Percentiles rank a stretch among this genome's conserved stretches.
phyloP scores from a whole-genome alignment of 345 rosid species.

The Eucalyptus pauciflora region DNA sequence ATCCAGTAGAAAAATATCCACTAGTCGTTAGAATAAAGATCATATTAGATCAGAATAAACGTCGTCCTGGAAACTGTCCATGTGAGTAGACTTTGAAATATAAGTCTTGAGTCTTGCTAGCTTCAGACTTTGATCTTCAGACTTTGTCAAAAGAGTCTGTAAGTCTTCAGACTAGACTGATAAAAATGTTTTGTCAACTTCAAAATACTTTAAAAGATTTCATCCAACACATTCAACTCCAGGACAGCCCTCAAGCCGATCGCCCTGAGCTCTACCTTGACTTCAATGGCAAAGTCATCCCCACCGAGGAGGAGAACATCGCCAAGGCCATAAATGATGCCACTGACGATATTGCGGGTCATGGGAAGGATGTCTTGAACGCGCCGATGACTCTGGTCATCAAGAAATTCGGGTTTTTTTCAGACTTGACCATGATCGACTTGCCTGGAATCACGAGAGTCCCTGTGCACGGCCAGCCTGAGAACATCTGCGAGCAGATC shows the following conservation, averaged over 20 bases:
- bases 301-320: conserved; percentile 8
- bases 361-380: conserved; percentile 29
- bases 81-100: no score
- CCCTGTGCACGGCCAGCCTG: conserved; percentile 37
- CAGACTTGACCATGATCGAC: conserved; percentile 44
- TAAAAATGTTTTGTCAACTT: no score
- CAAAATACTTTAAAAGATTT: no score
- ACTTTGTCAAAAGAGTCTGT: no score
- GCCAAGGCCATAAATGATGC: conserved; percentile 14
- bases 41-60: no score
- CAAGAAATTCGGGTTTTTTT: conserved; percentile 5
- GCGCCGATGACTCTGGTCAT: conserved; percentile 22
- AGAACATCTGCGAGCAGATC: conserved; percentile 31
- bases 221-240: conserved; percentile 2
- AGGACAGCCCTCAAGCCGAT: neutral
- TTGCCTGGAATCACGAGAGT: conserved; percentile 48
- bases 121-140: no score
- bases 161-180: no score
- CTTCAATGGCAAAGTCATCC: conserved; percentile 5
- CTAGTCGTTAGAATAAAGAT: no score
- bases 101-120: no score
- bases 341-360: conserved; percentile 28
- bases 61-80: no score
- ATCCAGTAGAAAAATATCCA: no score
- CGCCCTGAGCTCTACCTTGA: conserved; percentile 19